phyloP scores from a whole-genome alignment of 2,329 filamentous ascomycete species.

The Exophiala lecanii-corni region DNA sequence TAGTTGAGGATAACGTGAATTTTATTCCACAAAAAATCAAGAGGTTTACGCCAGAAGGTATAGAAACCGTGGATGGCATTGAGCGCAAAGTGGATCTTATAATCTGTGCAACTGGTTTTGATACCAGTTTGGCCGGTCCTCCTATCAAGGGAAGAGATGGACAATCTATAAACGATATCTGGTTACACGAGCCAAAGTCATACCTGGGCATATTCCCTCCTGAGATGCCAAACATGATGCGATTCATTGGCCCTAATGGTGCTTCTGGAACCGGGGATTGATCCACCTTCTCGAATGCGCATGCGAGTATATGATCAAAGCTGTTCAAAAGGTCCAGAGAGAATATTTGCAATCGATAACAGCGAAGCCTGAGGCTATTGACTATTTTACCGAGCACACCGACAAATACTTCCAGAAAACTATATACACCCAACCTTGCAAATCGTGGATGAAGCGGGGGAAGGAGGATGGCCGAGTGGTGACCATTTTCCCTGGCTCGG shows the following conservation, averaged over 20 bases:
- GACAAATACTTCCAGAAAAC: slow-evolving; percentile 50
- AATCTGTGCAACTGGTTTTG: slow-evolving; percentile 35
- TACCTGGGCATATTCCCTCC: slow-evolving; percentile 25
- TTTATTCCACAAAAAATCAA: slow-evolving; percentile 3
- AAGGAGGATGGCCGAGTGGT: slow-evolving; percentile 59
- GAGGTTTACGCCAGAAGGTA: slow-evolving; percentile 1
- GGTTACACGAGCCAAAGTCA: slow-evolving; percentile 28
- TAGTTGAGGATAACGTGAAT: slow-evolving; percentile 21
- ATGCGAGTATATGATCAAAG: slow-evolving; percentile 29
- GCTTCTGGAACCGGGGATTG: slow-evolving; percentile 40
- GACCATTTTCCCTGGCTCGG: slow-evolving; percentile 66
- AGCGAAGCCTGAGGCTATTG: too few relatives aligned
- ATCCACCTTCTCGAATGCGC: slow-evolving; percentile 24
- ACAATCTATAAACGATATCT: slow-evolving; percentile 16
- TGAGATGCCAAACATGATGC: slow-evolving; percentile 21
- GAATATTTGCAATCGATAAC: slow-evolving; percentile 29
- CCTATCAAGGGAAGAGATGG: slow-evolving; percentile 30
- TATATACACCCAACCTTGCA: slow-evolving; percentile 55
- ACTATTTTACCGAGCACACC: slow-evolving; percentile 34
- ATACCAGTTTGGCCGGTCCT: slow-evolving; percentile 32
- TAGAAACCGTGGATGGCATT: slow-evolving; percentile 26
- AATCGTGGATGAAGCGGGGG: slow-evolving; percentile 68
- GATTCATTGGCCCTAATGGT: slow-evolving; percentile 28
- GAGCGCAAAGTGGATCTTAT: slow-evolving; percentile 31
- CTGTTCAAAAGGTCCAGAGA: slow-evolving; percentile 30